Base-by-base conservation (phyloP, 2,329 filamentous ascomycete genomes). In the Stenocarpella maydis region DNA sequence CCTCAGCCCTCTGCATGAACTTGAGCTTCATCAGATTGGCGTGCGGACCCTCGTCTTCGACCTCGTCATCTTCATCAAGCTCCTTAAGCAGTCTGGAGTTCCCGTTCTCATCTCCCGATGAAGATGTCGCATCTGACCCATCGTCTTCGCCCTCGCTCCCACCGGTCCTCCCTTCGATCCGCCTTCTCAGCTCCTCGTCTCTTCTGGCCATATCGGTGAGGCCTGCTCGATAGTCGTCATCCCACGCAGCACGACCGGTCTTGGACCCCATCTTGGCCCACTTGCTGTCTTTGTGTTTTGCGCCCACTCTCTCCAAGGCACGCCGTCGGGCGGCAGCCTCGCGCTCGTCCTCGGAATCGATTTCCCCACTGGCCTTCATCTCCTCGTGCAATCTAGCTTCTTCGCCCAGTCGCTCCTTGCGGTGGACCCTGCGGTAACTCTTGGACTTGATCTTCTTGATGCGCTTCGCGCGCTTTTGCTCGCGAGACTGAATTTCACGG, bases 391-490 rank as follows among this genome's bases (percentile, higher is more conserved):
- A 79, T 19, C 85, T 86, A 77, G 84, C 82, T 78, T 90, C 79
- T 71, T 88, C 78, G 67, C 86, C 83, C 73, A 86, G 80, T 74
- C 84, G 75, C 79, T 90, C 92, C 77, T 92, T 97, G 45, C 95
- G 90, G 80, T 98, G 95, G 17, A 98, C 91, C 53, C 95, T 91
- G 67, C 95, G 92, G 78, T 97, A 99, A 0, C 94, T 89, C 80
- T 98, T 99, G 78, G 93, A 97, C 86, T 99, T 99, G 83, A 99
- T 99, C 84, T 98, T 98, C 83, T 98, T 97, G 81, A 99, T 94
- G 28, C 96, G 91, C 81, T 95, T 97, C 9, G 94, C 89, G 68
- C 94, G 91, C 52, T 94, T 91, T 76, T 97, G 92, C 80, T 98
- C 95, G 14, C 95, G 88, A 75, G 97, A 97, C 73, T 95, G 87